Evolutionary conservation across 257 asterid species (phyloP).

Genomic region (Nicotiana benthamiana): DNA sequence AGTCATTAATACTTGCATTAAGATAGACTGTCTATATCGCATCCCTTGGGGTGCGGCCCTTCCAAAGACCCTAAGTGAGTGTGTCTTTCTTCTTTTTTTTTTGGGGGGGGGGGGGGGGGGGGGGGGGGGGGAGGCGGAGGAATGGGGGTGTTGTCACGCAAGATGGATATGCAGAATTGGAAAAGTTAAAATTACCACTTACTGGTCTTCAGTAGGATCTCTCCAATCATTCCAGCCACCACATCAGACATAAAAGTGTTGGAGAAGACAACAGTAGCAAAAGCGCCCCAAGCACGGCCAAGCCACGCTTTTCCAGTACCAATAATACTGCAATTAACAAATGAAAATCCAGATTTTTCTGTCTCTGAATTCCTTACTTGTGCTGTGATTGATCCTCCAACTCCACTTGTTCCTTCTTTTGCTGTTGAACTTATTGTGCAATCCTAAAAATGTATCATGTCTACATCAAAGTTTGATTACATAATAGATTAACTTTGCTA

Average conservation of each 20-base stretch:
- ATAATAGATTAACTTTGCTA: too few relatives aligned
- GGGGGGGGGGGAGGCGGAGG: too few relatives aligned
- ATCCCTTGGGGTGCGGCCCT: too few relatives aligned
- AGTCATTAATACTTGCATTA: too few relatives aligned
- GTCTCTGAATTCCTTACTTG: conserved; percentile 45
- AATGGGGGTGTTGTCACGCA: too few relatives aligned
- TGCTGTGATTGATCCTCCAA: conserved; percentile 66
- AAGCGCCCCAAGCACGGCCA: conserved; percentile 81
- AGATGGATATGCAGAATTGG: too few relatives aligned
- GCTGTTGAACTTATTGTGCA: conserved; percentile 61
- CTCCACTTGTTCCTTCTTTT: conserved; percentile 21
- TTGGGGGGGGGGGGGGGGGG: too few relatives aligned
- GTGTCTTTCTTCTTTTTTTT: too few relatives aligned
- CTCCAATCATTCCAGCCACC: conserved; percentile 79
- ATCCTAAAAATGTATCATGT: conserved; percentile 24
- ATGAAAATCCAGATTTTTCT: conserved; percentile 59
- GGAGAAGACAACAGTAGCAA: conserved; percentile 52
- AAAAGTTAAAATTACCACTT: conserved; percentile 4
- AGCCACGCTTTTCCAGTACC: conserved; percentile 78
- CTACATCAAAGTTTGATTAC: not conserved
- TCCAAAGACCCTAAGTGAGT: fast-evolving
- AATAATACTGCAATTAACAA: conserved; percentile 49
- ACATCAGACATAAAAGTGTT: conserved; percentile 54
- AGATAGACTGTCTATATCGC: too few relatives aligned
- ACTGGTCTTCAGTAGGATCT: conserved; percentile 62